Percentiles rank a stretch among this genome's conserved stretches.
Evolutionary conservation across 192 early-diverging fungal species (phyloP).

Genomic region (Globomyces pollinis-pini): DNA sequence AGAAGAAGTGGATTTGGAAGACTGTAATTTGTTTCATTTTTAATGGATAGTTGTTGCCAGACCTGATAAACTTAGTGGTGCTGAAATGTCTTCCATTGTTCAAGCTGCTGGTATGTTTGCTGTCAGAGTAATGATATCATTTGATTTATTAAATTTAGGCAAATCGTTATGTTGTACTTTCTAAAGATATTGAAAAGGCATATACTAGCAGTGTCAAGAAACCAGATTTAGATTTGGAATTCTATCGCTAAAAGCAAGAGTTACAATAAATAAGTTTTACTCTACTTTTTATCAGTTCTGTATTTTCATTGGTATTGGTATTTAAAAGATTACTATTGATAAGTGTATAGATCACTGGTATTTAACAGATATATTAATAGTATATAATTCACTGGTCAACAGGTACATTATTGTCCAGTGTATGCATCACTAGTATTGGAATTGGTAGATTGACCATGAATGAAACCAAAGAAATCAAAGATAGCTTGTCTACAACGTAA

Average conservation of each 20-base stretch:
- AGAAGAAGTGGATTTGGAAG: conserved; percentile 94
- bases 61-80: conserved; percentile 93
- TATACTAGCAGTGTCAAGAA: conserved; percentile 95
- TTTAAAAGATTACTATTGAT: no score
- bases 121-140: conserved; percentile 60
- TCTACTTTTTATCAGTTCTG: neutral
- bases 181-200: conserved; percentile 92
- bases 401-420: no score
- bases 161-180: conserved; percentile 91
- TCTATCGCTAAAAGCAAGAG: conserved; percentile 78
- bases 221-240: conserved; percentile 88
- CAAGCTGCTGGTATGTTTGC: conserved; percentile 98
- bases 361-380: no score
- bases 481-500: neutral
- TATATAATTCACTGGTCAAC: no score
- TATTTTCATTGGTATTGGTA: neutral
- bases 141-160: conserved; percentile 30
- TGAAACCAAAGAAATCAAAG: neutral
- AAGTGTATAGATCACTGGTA: no score
- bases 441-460: no score
- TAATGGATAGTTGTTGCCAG: conserved; percentile 72
- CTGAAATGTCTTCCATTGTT: conserved; percentile 96
- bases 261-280: conserved; percentile 1
- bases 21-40: conserved; percentile 20
- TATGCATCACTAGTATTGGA: no score